Base-by-base conservation (phyloP, 495 filamentous ascomycete genomes). In the Trichoderma parareesei region DNA sequence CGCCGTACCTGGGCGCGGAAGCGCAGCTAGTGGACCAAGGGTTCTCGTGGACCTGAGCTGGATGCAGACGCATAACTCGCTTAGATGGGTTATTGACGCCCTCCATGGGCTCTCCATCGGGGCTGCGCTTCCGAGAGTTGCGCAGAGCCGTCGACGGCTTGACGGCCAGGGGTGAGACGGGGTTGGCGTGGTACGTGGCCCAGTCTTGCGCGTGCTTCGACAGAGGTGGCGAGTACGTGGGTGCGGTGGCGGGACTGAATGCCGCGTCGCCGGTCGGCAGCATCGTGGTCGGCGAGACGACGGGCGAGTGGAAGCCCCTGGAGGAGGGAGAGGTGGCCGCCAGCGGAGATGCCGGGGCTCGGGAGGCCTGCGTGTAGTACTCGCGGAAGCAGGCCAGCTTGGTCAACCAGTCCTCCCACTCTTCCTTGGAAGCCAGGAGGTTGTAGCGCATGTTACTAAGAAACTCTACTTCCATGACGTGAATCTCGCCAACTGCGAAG, bases 381-480 rank as follows among this genome's bases (percentile, higher is more conserved):
- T 86, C 84, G 65, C 83, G 86, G 71, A 97, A 96, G 44, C 85
- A 87, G 20, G 86, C 80, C 60, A 98, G 77, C 70, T 89, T 90
- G 62, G 81, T 77, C 69, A 97, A 87, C 95, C 95, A 98, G 43
- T 85, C 81, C 38, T 83, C 76, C 95, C 95, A 99, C 72, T 96
- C 83, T 70, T 92, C 83, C 63, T 80, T 81, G 0, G 92, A 95
- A 1, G 89, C 89, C 71, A 91, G 88, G 1, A 99, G 81, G 67
- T 89, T 91, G 73, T 99, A 99, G 70, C 92, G 86, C 85, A 99
- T 94, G 72, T 99, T 98, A 80, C 94, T 97, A 65, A 99, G 81
- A 70, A 99, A 99, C 74, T 99, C 95, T 0, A 99, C 95, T 73
- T 99, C 95, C 95, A 99, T 99, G 46, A 97, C 87, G 72, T 99